These are phyloP conservation scores for Moringa oleifera DNA, from an alignment of 345 rosid genomes.

Conservation along the genomic window DNA sequence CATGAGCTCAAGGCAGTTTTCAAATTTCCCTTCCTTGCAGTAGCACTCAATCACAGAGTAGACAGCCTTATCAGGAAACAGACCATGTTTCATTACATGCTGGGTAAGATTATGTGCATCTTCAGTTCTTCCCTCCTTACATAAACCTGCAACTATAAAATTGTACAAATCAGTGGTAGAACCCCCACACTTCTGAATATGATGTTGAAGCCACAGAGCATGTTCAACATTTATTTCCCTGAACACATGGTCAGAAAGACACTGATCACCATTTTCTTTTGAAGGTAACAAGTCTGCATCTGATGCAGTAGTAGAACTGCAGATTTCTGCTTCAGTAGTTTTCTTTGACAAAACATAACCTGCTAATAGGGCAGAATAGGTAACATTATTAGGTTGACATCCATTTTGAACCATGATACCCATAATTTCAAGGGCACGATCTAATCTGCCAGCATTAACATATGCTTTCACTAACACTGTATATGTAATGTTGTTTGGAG, in stretches of 20 bases:
- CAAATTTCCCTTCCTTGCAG: conserved; percentile 25
- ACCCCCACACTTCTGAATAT: conserved; percentile 29
- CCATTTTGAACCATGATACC: conserved; percentile 33
- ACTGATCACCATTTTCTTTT: conserved; percentile 6
- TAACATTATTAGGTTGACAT: conserved; percentile 27
- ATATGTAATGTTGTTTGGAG: conserved; percentile 43
- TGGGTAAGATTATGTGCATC: conserved; percentile 25
- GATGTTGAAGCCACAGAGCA: conserved; percentile 20
- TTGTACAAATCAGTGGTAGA: conserved; percentile 23
- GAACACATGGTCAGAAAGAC: conserved; percentile 13
- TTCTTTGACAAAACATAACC: conserved; percentile 28
- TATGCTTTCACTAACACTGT: conserved; percentile 38
- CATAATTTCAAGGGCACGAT: conserved; percentile 31
- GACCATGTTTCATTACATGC: conserved; percentile 16
- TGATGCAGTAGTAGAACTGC: background rate
- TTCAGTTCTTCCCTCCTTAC: conserved; percentile 30
- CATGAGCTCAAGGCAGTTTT: conserved; percentile 28
- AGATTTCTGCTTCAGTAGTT: conserved; percentile 11
- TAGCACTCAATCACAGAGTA: conserved; percentile 30
- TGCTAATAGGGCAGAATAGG: conserved; percentile 30
- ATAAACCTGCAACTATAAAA: conserved; percentile 26
- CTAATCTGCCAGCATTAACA: conserved; percentile 28
- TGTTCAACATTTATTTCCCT: conserved; percentile 29
- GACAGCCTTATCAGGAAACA: conserved; percentile 32
- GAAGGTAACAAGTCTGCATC: background rate